phyloP scores from a whole-genome alignment of 2,329 filamentous ascomycete species.

The Aspergillus tubingensis region DNA sequence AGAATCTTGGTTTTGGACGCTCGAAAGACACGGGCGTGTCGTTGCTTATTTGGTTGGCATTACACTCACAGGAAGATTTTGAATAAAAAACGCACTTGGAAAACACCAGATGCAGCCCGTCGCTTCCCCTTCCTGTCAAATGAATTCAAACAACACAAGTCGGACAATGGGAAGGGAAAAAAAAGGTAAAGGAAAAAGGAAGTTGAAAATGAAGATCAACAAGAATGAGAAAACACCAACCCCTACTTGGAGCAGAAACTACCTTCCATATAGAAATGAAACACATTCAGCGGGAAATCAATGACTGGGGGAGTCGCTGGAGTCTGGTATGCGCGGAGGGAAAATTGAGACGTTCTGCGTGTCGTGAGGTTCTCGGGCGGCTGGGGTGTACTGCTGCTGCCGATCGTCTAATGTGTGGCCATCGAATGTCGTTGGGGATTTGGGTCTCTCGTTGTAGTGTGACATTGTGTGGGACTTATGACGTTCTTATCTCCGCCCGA shows the following conservation, averaged over 20 bases:
- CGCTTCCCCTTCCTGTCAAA: constrained; percentile 31
- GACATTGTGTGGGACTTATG: constrained; percentile 30
- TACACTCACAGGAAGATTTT: constrained; percentile 32
- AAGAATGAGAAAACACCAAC: constrained; percentile 22
- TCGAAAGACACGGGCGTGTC: constrained; percentile 28
- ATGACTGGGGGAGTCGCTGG: constrained; percentile 22
- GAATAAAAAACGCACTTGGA: constrained; percentile 25
- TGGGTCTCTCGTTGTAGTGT: constrained; percentile 27
- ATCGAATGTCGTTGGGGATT: constrained; percentile 31
- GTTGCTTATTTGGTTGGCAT: constrained; percentile 35
- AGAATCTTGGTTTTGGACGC: constrained; percentile 16
- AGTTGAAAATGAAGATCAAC: constrained; percentile 14
- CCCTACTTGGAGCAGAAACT: constrained; percentile 27
- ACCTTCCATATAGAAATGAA: constrained; percentile 29
- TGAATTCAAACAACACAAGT: constrained; percentile 21
- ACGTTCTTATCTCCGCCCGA: constrained; percentile 80
- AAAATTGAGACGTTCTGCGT: constrained; percentile 23
- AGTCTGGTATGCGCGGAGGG: constrained; percentile 22
- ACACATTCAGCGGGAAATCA: constrained; percentile 24
- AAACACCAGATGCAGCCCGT: constrained; percentile 33
- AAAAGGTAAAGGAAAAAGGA: constrained; percentile 16
- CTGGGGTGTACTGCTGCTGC: constrained; percentile 22
- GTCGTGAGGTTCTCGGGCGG: constrained; percentile 23
- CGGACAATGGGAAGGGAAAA: constrained; percentile 16
- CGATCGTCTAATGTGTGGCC: constrained; percentile 28